Percentiles rank a stretch among this genome's conserved stretches.
These are phyloP conservation scores for Cyberlindnera samutprakarnensis DNA, from an alignment of 805 yeast species.

Conservation along the genomic window DNA sequence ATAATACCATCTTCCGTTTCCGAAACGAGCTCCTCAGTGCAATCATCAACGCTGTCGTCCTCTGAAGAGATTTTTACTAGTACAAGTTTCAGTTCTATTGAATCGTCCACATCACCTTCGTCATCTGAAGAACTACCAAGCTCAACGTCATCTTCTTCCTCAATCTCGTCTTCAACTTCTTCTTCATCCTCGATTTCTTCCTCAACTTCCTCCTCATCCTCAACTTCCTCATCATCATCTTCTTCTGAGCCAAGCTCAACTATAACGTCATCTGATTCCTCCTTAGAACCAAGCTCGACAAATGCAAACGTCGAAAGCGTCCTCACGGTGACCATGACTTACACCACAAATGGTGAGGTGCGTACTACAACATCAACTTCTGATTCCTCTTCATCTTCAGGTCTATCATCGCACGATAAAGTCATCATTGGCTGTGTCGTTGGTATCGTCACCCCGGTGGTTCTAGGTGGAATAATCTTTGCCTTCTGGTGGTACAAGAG, in stretches of 20 bases:
- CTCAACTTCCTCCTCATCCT: slow-evolving; percentile 4
- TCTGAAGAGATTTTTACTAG: slow-evolving; percentile 1
- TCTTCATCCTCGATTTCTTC: slow-evolving; percentile 5
- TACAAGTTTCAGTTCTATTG: neutral
- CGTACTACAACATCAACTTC: slow-evolving; percentile 7
- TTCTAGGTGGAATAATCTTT: slow-evolving; percentile 19
- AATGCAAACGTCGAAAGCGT: slow-evolving; percentile 9
- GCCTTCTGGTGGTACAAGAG: slow-evolving; percentile 15
- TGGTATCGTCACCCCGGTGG: slow-evolving; percentile 60
- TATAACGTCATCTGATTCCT: slow-evolving; percentile 8
- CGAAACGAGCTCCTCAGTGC: no score
- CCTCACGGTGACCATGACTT: slow-evolving; percentile 11
- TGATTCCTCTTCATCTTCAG: slow-evolving; percentile 13
- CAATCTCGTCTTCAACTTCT: slow-evolving; percentile 2
- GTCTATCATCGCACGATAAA: slow-evolving; percentile 41
- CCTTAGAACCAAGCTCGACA: slow-evolving; percentile 6
- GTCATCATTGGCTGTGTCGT: slow-evolving; percentile 64
- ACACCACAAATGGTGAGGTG: slow-evolving; percentile 11
- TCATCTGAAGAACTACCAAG: slow-evolving; percentile 2
- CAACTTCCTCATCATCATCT: slow-evolving; percentile 6
- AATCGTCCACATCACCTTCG: slow-evolving; percentile 3
- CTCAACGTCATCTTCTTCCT: slow-evolving; percentile 4
- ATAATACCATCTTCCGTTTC: no score
- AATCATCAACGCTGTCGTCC: neutral
- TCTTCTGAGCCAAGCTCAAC: no score